phyloP scores from a whole-genome alignment of 2,329 filamentous ascomycete species.

The Arthrobotrys sphaeroides region DNA sequence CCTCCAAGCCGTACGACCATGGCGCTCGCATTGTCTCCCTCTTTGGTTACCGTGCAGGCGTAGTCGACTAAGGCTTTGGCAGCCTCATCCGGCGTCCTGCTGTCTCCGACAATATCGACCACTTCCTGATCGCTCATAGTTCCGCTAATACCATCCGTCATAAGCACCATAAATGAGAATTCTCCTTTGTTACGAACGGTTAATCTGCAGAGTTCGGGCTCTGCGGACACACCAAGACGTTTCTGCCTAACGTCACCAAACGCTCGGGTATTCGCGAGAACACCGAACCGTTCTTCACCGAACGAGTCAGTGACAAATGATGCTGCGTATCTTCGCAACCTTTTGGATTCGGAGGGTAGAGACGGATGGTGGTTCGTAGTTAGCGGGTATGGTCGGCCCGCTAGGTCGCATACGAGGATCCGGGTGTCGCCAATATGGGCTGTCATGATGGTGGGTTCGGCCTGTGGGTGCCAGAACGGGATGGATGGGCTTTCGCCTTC shows the following conservation, averaged over 20 bases:
- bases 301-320: constrained; percentile 95
- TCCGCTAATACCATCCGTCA: constrained; percentile 88
- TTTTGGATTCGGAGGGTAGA: constrained; percentile 81
- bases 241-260: constrained; percentile 95
- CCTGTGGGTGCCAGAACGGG: constrained; percentile 93
- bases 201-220: constrained; percentile 83
- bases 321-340: constrained; percentile 84
- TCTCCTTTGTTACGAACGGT: constrained; percentile 79
- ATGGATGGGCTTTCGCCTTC: constrained; percentile 69
- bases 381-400: constrained; percentile 79
- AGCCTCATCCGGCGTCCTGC: constrained; percentile 86
- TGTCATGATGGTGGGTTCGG: constrained; percentile 82
- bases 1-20: constrained; percentile 74
- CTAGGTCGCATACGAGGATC: constrained; percentile 88
- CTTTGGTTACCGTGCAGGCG: constrained; percentile 80
- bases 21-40: constrained; percentile 75
- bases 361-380: constrained; percentile 93
- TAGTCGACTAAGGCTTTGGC: constrained; percentile 82
- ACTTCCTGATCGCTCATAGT: constrained; percentile 92
- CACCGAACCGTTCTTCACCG: constrained; percentile 93
- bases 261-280: constrained; percentile 89
- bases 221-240: constrained; percentile 90
- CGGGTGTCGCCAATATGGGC: constrained; percentile 95
- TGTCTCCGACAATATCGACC: constrained; percentile 94
- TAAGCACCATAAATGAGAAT: constrained; percentile 86